These are phyloP conservation scores for Taxillus chinensis DNA, from an alignment of 164 flowering plant species.

Conservation along the genomic window DNA sequence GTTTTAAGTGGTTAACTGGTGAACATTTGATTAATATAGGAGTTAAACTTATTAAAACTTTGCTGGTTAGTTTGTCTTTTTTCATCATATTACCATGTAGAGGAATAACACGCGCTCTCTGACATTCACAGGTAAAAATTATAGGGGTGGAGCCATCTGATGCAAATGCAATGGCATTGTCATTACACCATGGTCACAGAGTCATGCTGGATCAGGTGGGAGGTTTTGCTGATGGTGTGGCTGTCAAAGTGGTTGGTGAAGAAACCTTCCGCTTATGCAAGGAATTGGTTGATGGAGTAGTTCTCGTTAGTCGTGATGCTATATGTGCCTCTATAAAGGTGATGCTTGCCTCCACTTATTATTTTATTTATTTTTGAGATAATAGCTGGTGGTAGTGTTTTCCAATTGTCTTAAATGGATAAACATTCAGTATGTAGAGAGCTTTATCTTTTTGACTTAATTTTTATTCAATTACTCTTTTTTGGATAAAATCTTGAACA, in stretches of 20 bases:
- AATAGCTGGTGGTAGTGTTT: background rate
- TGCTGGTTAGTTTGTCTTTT: too few relatives aligned
- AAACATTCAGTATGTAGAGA: background rate
- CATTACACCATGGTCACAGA: conserved; percentile 78
- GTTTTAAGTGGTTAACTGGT: too few relatives aligned
- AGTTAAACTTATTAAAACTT: too few relatives aligned
- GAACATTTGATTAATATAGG: too few relatives aligned
- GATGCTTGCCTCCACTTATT: background rate
- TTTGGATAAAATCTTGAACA: too few relatives aligned
- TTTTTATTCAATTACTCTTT: background rate
- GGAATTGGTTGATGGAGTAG: conserved; percentile 87
- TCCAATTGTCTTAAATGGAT: background rate
- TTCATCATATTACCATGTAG: too few relatives aligned
- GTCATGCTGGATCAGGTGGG: conserved; percentile 84
- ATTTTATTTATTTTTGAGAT: background rate
- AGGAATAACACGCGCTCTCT: background rate
- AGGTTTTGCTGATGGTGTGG: conserved; percentile 99
- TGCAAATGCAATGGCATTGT: conserved; percentile 99
- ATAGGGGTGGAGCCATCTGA: conserved; percentile 96
- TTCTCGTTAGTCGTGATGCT: conserved; percentile 92
- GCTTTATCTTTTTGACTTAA: background rate
- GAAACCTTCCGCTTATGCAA: conserved; percentile 85
- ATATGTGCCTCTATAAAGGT: conserved; percentile 99
- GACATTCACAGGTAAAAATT: conserved; percentile 55
- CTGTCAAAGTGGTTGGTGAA: conserved; percentile 92